Evolutionary conservation across 768 basidiomycete species (phyloP).

Genomic region (Guyanaporus albipodus): DNA sequence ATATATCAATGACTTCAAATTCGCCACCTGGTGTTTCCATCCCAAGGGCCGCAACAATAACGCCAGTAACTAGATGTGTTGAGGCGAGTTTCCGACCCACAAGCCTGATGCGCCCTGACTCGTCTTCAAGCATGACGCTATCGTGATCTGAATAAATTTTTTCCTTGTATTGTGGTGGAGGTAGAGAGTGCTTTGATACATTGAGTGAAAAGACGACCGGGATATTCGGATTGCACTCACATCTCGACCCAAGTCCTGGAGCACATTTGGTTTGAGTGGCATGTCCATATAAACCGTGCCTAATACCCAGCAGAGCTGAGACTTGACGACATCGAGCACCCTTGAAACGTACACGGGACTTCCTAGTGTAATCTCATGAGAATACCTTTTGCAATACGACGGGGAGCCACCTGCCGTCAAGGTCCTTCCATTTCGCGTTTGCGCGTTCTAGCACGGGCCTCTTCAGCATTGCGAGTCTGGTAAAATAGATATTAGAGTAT

Average conservation of each 20-base stretch:
- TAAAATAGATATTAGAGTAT: slow-evolving; percentile 72
- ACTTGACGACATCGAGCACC: slow-evolving; percentile 84
- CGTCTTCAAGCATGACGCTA: slow-evolving; percentile 88
- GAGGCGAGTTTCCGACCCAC: slow-evolving; percentile 68
- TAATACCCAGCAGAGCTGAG: slow-evolving; percentile 82
- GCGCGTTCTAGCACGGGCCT: slow-evolving; percentile 48
- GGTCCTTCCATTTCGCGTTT: slow-evolving; percentile 44
- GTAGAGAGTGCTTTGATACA: slow-evolving; percentile 72
- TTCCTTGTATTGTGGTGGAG: slow-evolving; percentile 68
- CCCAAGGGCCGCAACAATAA: slow-evolving; percentile 86
- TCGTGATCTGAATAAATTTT: slow-evolving; percentile 81
- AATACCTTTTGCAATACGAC: background rate
- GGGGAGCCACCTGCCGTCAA: slow-evolving; percentile 35
- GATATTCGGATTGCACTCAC: slow-evolving; percentile 46
- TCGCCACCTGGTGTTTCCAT: slow-evolving; percentile 87
- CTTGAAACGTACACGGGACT: slow-evolving; percentile 68
- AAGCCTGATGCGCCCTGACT: slow-evolving; percentile 86
- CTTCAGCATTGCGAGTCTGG: slow-evolving; percentile 49
- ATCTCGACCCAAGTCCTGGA: slow-evolving; percentile 91
- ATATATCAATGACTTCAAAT: slow-evolving; percentile 90
- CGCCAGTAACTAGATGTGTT: slow-evolving; percentile 78
- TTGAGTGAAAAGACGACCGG: slow-evolving; percentile 2
- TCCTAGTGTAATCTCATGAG: slow-evolving; percentile 39
- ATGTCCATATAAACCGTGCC: slow-evolving; percentile 99
- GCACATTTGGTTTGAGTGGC: slow-evolving; percentile 97